Conservation (phyloP, 352 stramenopile genomes). For the Pythium phragmiticola region DNA sequence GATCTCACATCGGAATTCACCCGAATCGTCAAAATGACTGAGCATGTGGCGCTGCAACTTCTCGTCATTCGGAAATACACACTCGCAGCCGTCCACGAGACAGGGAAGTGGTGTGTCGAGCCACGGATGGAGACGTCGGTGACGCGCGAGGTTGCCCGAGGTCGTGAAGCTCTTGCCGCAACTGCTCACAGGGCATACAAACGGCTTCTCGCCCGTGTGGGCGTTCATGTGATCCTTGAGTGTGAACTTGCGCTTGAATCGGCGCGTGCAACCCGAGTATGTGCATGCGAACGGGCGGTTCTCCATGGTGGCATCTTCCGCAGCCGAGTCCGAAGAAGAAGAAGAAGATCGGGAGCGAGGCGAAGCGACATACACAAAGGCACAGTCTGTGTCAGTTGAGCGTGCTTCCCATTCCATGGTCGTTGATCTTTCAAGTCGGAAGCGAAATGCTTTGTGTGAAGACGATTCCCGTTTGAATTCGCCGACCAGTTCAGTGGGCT, state of each 20-base stretch:
- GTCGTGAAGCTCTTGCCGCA: slow-evolving; percentile 70
- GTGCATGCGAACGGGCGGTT: background rate
- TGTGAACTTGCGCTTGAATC: slow-evolving; percentile 35
- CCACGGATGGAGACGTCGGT: slow-evolving; percentile 43
- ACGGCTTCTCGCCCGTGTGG: slow-evolving; percentile 60
- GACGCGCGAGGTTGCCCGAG: slow-evolving; percentile 64
- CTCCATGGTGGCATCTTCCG: slow-evolving; percentile 20
- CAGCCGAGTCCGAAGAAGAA: background rate
- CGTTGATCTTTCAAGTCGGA: too few relatives aligned
- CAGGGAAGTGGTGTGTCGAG: slow-evolving; percentile 25
- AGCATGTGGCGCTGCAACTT: slow-evolving; percentile 26
- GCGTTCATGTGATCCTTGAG: slow-evolving; percentile 77
- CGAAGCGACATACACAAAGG: too few relatives aligned
- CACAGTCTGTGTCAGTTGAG: background rate
- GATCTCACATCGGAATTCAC: slow-evolving; percentile 35
- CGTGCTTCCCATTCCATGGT: too few relatives aligned
- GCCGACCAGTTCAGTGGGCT: too few relatives aligned
- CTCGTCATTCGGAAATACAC: slow-evolving; percentile 17
- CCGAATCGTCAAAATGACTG: slow-evolving; percentile 18
- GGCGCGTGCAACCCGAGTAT: background rate
- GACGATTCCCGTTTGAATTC: too few relatives aligned
- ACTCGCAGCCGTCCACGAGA: slow-evolving; percentile 16
- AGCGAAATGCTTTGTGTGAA: too few relatives aligned
- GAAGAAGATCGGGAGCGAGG: background rate
- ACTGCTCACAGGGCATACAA: slow-evolving; percentile 27